Evolutionary conservation across 202 grass and related monocot species (phyloP), one percentile per base, ranked within the genome.

Genomic region (Carex sylvatica): DNA sequence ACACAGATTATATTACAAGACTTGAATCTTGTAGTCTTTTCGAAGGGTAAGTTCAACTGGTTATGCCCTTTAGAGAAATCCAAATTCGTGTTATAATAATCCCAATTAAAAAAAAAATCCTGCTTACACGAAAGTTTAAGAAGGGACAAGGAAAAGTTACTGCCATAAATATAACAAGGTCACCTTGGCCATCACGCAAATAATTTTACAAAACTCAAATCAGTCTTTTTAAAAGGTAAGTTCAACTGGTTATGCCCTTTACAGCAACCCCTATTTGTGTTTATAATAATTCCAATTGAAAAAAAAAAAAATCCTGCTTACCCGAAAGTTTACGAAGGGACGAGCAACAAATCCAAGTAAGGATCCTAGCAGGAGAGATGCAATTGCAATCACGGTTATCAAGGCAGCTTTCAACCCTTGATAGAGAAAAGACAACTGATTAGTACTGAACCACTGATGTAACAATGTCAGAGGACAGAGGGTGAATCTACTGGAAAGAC

Each of bases 281-380:
- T 64, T 31, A 12, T 49, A 84, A 20, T 70, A n/a, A 35, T 69
- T 7, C 54, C 80, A 84, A 10, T 62, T 35, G 26, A 68, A 80
- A 68, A 83, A 68, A 80, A 85, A 73, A 11, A 83, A 81, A 85
- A 52, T 65, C 67, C 65, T 79, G 89, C 90, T 92, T 72, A 94
- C 92, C 84, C 87, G 79, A 35, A 83, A 15, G 20, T 82, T 84
- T 24, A 88, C 83, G 59, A 85, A 90, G 10, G 80, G 86, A 46
- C 90, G 84, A 92, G 22, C 54, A 3, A 85, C 75, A 76, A 90
- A 90, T 55, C 88, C 88, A 70, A 90, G 70, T 78, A 84, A 4
- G 62, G 54, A 85, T 58, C 92, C 92, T 12, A 92, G 24, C 13
- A 92, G 22, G 5, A 69, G 78, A 87, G 81, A 88, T 14, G 88